Evolutionary conservation across 2,329 filamentous ascomycete species (phyloP).

Genomic region (Helicocarpus griseus): DNA sequence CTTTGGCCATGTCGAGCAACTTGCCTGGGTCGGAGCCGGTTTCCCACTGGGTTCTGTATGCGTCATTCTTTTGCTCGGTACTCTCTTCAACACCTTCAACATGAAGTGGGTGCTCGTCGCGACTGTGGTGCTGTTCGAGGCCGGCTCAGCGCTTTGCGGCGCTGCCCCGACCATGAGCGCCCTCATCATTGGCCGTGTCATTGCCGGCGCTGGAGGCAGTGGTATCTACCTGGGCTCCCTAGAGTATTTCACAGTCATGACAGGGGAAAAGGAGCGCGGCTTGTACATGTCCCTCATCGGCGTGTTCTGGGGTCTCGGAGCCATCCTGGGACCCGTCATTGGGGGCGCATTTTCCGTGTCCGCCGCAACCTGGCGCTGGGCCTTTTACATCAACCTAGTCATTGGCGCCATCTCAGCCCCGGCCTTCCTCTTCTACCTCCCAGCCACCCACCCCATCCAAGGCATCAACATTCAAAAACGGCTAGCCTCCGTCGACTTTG

Average conservation of each 20-base stretch:
- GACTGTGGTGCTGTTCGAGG: slow-evolving; percentile 22
- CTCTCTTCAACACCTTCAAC: slow-evolving; percentile 35
- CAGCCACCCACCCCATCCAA: slow-evolving; percentile 9
- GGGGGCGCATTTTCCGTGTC: slow-evolving; percentile 2
- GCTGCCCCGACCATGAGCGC: slow-evolving; percentile 35
- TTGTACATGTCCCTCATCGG: slow-evolving; percentile 14
- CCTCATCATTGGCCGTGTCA: slow-evolving; percentile 31
- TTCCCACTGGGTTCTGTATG: slow-evolving; percentile 36
- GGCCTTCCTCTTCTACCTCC: slow-evolving; percentile 1
- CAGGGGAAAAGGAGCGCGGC: slow-evolving; percentile 1
- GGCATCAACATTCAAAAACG: neutral
- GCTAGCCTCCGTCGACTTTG: slow-evolving; percentile 5
- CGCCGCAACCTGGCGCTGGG: slow-evolving; percentile 20
- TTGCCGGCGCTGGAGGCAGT: slow-evolving; percentile 23
- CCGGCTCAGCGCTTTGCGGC: slow-evolving; percentile 30
- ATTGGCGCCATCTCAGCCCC: slow-evolving; percentile 3
- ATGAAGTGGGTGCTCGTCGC: slow-evolving; percentile 33
- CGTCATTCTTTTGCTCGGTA: slow-evolving; percentile 30
- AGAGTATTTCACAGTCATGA: slow-evolving; percentile 3
- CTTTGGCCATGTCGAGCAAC: slow-evolving; percentile 3
- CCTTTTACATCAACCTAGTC: slow-evolving; percentile 7
- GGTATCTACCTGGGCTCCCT: slow-evolving; percentile 21
- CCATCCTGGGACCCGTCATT: slow-evolving; percentile 6
- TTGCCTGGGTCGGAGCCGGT: slow-evolving; percentile 7
- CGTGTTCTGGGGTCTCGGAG: slow-evolving; percentile 6